Evolutionary conservation across 768 basidiomycete species (phyloP).

Genomic region (Candolleomyces efflorescens): DNA sequence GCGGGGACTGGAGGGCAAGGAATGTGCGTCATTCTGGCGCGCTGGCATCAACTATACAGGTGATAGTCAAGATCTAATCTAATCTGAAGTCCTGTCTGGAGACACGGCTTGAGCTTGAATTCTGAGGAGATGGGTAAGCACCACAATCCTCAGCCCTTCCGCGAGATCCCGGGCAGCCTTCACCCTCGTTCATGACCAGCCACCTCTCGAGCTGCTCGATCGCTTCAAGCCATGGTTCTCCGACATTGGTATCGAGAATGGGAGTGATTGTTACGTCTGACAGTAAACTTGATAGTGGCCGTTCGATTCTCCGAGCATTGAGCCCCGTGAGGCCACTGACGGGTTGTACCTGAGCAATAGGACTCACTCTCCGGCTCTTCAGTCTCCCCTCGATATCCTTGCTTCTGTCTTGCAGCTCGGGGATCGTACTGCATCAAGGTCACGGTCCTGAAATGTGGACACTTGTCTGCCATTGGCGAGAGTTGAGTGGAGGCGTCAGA

Average conservation of each 20-base stretch:
- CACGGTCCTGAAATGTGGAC: constrained; percentile 88
- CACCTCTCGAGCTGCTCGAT: constrained; percentile 79
- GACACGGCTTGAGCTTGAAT: too few species aligned
- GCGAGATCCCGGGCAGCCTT: constrained; percentile 82
- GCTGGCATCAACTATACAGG: too few species aligned
- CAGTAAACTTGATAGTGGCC: constrained; percentile 77
- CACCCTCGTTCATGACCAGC: constrained; percentile 70
- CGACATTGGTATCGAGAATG: constrained; percentile 81
- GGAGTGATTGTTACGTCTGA: constrained; percentile 83
- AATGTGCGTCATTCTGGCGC: too few species aligned
- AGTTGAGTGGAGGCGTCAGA: constrained; percentile 4
- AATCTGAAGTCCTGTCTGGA: too few species aligned
- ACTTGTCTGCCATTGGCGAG: constrained; percentile 65
- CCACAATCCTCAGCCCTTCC: constrained; percentile 87
- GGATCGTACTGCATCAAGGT: constrained; percentile 92
- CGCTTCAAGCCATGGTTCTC: constrained; percentile 82
- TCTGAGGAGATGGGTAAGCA: constrained; percentile 35
- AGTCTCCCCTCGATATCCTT: constrained; percentile 87
- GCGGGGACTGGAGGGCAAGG: constrained; percentile 53
- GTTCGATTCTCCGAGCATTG: constrained; percentile 72
- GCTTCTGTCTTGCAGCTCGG: constrained; percentile 86
- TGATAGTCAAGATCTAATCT: too few species aligned
- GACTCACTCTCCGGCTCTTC: constrained; percentile 74
- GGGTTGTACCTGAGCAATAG: background rate
- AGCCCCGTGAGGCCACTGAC: background rate